These are phyloP conservation scores for Fusarium marasasianum DNA, from an alignment of 2,329 filamentous ascomycete species.

Conservation along the genomic window DNA sequence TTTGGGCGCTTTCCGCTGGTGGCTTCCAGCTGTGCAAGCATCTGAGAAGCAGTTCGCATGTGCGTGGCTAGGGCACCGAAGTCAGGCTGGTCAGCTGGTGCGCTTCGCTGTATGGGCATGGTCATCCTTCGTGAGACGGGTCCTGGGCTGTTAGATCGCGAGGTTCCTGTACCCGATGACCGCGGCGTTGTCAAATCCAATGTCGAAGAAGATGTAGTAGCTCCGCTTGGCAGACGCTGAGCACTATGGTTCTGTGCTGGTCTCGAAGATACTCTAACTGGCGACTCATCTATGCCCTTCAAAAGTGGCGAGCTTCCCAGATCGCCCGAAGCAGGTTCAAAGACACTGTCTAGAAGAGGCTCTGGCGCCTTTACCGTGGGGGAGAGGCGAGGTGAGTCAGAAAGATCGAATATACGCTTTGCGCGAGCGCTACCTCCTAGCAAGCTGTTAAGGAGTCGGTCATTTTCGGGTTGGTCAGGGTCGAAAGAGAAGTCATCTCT, in stretches of 20 bases:
- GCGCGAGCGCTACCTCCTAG: conserved; percentile 65
- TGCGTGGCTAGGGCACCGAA: conserved; percentile 85
- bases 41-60: conserved; percentile 87
- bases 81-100: conserved; percentile 75
- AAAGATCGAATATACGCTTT: conserved; percentile 73
- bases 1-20: conserved; percentile 83
- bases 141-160: conserved; percentile 74
- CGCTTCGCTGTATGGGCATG: conserved; percentile 63
- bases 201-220: conserved; percentile 67
- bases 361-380: conserved; percentile 54
- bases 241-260: conserved; percentile 46
- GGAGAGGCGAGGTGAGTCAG: conserved; percentile 67
- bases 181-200: conserved; percentile 72
- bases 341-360: conserved; percentile 74
- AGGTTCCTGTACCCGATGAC: conserved; percentile 74
- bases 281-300: conserved; percentile 64
- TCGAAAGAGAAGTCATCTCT: conserved; percentile 86
- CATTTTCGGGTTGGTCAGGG: conserved; percentile 77
- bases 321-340: conserved; percentile 83
- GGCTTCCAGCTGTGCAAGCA: conserved; percentile 84
- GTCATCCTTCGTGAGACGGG: conserved; percentile 66
- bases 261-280: conserved; percentile 43
- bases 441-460: conserved; percentile 68
- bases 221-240: conserved; percentile 69
- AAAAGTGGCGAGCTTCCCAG: conserved; percentile 78